phyloP scores from a whole-genome alignment of 1,284 basidiomycete species.

The Tilletia walkeri region DNA sequence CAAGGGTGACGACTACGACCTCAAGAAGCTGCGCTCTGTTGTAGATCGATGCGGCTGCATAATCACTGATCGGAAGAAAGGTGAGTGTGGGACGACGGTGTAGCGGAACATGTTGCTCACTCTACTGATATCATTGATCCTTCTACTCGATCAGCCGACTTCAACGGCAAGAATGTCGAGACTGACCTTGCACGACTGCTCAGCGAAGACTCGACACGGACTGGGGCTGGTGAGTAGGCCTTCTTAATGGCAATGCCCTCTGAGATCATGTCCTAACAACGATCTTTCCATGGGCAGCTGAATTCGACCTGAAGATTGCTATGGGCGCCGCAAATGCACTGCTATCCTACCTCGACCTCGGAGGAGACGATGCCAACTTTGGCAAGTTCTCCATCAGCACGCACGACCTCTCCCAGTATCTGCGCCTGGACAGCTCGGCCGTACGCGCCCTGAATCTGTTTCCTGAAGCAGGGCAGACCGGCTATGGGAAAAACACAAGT shows the following conservation, averaged over 20 bases:
- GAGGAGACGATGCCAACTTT: constrained; percentile 78
- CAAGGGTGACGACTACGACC: constrained; percentile 70
- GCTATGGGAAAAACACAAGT: constrained; percentile 59
- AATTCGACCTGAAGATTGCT: constrained; percentile 75
- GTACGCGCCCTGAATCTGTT: constrained; percentile 84
- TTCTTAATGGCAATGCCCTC: neutral
- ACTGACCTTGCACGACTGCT: constrained; percentile 79
- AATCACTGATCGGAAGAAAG: constrained; percentile 79
- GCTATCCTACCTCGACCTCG: constrained; percentile 76
- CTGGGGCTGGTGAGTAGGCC: neutral
- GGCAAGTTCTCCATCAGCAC: constrained; percentile 76
- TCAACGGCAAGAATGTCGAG: constrained; percentile 74
- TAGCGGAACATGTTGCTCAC: too few species aligned
- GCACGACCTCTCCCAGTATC: constrained; percentile 90
- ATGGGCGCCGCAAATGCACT: constrained; percentile 79
- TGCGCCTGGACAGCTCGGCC: constrained; percentile 93
- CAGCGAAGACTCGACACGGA: constrained; percentile 53
- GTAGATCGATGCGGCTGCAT: constrained; percentile 88
- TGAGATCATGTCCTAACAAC: neutral
- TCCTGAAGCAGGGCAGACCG: constrained; percentile 60
- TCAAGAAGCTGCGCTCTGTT: constrained; percentile 58
- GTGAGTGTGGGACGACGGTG: constrained; percentile 57
- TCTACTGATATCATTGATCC: neutral
- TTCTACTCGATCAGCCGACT: constrained; percentile 62
- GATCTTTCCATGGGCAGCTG: constrained; percentile 60